These are phyloP conservation scores for Apiotrichum veenhuisii DNA, from an alignment of 1,284 basidiomycete species.

Conservation along the genomic window DNA sequence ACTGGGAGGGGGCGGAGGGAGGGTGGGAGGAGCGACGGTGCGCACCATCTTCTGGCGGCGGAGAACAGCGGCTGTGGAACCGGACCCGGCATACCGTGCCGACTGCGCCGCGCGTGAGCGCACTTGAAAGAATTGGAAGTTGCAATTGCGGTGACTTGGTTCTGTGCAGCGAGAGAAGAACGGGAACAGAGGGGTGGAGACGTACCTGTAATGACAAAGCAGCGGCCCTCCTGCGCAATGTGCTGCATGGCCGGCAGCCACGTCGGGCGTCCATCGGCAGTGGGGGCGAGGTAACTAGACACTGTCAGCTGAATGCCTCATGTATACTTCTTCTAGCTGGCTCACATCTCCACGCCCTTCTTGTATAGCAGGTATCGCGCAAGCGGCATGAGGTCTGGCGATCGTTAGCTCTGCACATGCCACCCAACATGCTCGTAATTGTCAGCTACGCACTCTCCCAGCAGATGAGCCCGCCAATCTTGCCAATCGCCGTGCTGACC, in stretches of 20 bases:
- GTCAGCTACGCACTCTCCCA: slow-evolving; percentile 58
- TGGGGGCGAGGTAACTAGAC: slow-evolving; percentile 45
- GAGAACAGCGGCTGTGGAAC: not conserved
- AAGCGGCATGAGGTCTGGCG: slow-evolving; percentile 65
- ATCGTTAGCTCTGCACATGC: slow-evolving; percentile 1
- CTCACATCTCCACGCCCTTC: slow-evolving; percentile 38
- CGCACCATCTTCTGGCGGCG: not conserved
- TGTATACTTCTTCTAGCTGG: too few relatives aligned
- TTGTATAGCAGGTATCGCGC: slow-evolving; percentile 44
- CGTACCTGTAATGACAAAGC: slow-evolving; percentile 62
- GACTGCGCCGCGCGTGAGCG: not conserved
- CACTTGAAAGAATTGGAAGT: too few relatives aligned
- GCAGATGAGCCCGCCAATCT: slow-evolving; percentile 63
- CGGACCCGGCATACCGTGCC: not conserved
- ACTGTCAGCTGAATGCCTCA: too few relatives aligned
- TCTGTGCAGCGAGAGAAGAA: not conserved
- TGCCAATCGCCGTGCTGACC: slow-evolving; percentile 48
- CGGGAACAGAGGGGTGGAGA: too few relatives aligned
- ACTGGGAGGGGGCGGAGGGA: not conserved
- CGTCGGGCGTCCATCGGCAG: slow-evolving; percentile 61
- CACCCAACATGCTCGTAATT: too few relatives aligned
- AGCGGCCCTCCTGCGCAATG: slow-evolving; percentile 70
- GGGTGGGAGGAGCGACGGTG: not conserved
- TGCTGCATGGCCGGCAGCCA: slow-evolving; percentile 68
- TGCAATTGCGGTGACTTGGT: too few relatives aligned